Conservation (phyloP, 768 basidiomycete genomes). For the Phallus indusiatus region DNA sequence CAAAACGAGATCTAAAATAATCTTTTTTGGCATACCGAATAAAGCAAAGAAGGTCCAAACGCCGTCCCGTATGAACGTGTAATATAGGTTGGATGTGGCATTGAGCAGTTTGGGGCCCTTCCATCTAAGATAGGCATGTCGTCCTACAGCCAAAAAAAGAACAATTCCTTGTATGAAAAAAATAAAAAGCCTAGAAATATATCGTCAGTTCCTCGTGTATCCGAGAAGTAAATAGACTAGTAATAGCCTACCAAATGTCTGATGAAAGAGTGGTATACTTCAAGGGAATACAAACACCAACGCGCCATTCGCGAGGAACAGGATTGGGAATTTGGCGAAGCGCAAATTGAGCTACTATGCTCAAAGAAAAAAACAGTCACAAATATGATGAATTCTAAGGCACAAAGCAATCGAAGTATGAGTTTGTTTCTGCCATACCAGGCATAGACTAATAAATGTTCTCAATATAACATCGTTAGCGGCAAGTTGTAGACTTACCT, state of each 20-base stretch:
- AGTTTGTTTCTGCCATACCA: background rate
- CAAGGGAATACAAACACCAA: background rate
- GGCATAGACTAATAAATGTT: no score
- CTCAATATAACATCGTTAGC: no score
- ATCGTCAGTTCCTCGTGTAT: background rate
- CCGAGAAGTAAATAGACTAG: background rate
- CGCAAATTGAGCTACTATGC: background rate
- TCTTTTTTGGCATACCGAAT: background rate
- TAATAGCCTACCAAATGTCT: background rate
- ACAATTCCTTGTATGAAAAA: background rate
- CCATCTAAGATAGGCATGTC: background rate
- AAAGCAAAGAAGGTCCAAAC: background rate
- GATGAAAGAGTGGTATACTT: background rate
- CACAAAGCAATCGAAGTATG: background rate
- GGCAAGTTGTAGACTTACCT: background rate
- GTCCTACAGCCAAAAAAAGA: background rate
- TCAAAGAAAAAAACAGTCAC: background rate
- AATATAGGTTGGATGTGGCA: background rate
- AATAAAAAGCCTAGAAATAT: background rate
- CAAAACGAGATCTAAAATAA: background rate
- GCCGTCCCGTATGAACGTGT: background rate
- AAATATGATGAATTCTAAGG: background rate
- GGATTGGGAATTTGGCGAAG: background rate
- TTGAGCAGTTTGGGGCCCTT: background rate
- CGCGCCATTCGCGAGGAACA: background rate